Base-by-base conservation (phyloP, 176 grass and related monocot genomes). In the Rhynchospora tenuis region DNA sequence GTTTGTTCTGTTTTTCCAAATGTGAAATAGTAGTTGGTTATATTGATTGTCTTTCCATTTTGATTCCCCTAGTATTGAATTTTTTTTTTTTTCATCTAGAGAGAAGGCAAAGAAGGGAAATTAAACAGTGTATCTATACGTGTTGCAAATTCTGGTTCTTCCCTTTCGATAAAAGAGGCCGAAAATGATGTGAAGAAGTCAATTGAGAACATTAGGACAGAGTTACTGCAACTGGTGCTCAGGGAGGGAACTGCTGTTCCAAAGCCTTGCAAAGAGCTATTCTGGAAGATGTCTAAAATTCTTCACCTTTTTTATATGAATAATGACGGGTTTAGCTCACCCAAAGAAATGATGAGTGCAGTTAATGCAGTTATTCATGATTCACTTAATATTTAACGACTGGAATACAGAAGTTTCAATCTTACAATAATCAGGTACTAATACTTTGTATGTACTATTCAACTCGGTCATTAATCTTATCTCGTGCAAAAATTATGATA, bases 271-370 rank as follows among this genome's bases (percentile, higher is more conserved):
- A 94, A 92, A 86, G 86, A 94, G 48, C 85, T 94, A 48, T 97
- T 97, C 73, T 97, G 92, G 94, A 97, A 88, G 59, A 93, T 93
- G 92, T 91, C 89, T 78, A 98, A 79, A 88, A 79, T 87, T 54
- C 19, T 93, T 74, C 84, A 94, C 62, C 16, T 98, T 22, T 98
- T 91, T 84, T 94, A 98, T 79, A 86, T 87, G 55, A 87, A 82
- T 33, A 92, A 54, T 4, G 95, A 98, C 58, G 92, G 95, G 22
- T 98, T 84, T 83, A 91, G 84, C 55, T 98, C 90, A 16, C 95
- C 95, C 0, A 90, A 85, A 70, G 90, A 93, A 75, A 98, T 94
- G 92, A 78, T 86, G 16, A 24, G 81, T 23, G 92, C 95, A 7
- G 90, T 93, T 54, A 79, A 90, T 48, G 88, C 90, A 38, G 92